A percentile compares a stretch with the other conserved stretches of the same genome.
Evolutionary conservation across 2,329 filamentous ascomycete species (phyloP).

Genomic region (Exophiala phaeomuriformis): DNA sequence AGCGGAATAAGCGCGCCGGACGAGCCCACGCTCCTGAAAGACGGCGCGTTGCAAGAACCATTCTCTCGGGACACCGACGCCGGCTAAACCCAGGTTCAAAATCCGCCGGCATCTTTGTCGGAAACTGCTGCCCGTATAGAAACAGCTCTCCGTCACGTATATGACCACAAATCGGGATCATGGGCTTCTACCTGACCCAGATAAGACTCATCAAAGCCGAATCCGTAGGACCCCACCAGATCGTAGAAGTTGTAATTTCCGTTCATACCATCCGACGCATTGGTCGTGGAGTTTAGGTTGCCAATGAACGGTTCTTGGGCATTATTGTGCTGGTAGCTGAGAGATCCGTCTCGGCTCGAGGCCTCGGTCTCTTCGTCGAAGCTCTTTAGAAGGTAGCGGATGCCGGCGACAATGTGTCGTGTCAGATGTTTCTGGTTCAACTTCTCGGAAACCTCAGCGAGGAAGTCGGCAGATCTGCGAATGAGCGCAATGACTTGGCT

Average conservation of each 20-base stretch:
- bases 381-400: constrained; percentile 19
- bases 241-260: constrained; percentile 3
- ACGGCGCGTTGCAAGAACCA: too few relatives aligned
- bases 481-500: constrained; percentile 32
- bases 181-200: neutral
- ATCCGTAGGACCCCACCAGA: constrained; percentile 1
- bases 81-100: too few relatives aligned
- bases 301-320: neutral
- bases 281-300: neutral
- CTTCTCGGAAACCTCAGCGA: constrained; percentile 34
- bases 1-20: too few relatives aligned
- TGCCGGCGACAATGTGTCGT: constrained; percentile 36
- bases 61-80: too few relatives aligned
- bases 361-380: neutral
- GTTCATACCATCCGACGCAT: neutral
- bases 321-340: neutral
- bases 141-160: neutral
- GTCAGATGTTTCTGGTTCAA: constrained; percentile 38
- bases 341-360: neutral
- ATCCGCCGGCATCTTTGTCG: too few relatives aligned
- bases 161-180: constrained; percentile 2
- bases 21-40: too few relatives aligned
- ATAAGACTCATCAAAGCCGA: constrained; percentile 3
- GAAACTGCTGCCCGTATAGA: too few relatives aligned
- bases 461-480: constrained; percentile 36